Evolutionary conservation across 371 early-diverging fungal species (phyloP).

Genomic region (Mortierella sp.): DNA sequence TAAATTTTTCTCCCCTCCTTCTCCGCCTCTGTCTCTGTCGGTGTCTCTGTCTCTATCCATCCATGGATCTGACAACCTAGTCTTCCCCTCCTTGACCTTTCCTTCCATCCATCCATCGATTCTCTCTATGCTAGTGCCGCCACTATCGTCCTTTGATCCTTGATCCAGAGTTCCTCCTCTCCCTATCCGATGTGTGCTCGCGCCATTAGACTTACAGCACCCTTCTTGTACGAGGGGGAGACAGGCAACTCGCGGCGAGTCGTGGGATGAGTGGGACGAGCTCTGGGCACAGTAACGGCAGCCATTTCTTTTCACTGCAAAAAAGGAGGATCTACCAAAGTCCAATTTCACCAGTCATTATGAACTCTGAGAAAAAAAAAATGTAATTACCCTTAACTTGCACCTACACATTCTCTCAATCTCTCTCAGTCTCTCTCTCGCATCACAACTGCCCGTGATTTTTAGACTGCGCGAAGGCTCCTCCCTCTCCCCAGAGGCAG

Average conservation of each 20-base stretch:
- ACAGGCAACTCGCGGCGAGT: conserved; percentile 81
- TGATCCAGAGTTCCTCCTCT: background rate
- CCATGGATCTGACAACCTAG: conserved; percentile 1
- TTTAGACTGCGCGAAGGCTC: too few relatives aligned
- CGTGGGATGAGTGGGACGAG: conserved; percentile 56
- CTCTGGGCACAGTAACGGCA: too few relatives aligned
- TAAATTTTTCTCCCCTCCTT: too few relatives aligned
- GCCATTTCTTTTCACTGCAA: background rate
- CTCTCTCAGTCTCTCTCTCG: too few relatives aligned
- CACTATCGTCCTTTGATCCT: background rate
- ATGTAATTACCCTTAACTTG: too few relatives aligned
- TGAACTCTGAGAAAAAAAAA: too few relatives aligned
- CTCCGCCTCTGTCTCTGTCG: too few relatives aligned
- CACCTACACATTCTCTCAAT: too few relatives aligned
- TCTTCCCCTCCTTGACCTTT: too few relatives aligned
- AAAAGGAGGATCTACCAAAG: conserved; percentile 1
- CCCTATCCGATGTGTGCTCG: too few relatives aligned
- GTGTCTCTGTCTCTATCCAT: conserved; percentile 16
- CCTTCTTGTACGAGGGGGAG: conserved; percentile 87
- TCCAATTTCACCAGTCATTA: background rate
- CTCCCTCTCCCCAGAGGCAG: too few relatives aligned
- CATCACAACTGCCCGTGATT: too few relatives aligned
- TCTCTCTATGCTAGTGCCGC: background rate
- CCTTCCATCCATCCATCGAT: conserved; percentile 27
- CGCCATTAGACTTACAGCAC: conserved; percentile 66